Conservation (phyloP, 2,329 filamentous ascomycete species). For the Anisogramma anomala region DNA sequence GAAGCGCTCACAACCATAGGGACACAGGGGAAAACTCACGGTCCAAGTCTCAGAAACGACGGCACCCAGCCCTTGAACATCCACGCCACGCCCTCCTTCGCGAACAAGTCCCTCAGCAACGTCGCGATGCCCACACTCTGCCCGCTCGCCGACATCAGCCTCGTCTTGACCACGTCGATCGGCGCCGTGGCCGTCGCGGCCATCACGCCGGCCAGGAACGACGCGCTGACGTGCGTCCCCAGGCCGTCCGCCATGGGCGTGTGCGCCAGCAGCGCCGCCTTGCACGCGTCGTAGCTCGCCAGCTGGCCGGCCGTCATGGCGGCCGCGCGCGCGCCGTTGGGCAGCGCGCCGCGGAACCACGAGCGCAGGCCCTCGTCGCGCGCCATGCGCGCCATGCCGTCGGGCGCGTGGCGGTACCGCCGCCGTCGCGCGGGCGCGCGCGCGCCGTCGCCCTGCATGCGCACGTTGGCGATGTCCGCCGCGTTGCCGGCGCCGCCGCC, state of each 20-base stretch:
- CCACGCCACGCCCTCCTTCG: conserved; percentile 63
- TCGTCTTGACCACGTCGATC: conserved; percentile 81
- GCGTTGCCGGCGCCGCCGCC: conserved; percentile 89
- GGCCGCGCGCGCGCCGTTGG: conserved; percentile 70
- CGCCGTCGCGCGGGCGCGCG: conserved; percentile 62
- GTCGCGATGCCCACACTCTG: conserved; percentile 39
- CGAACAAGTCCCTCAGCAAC: conserved; percentile 56
- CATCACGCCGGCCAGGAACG: conserved; percentile 67
- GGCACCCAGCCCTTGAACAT: conserved; percentile 87
- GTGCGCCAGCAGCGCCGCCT: conserved; percentile 53
- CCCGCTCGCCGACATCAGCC: conserved; percentile 61
- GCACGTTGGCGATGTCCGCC: conserved; percentile 91
- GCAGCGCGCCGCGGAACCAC: conserved; percentile 76
- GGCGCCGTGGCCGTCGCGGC: conserved; percentile 78
- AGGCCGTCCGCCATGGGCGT: conserved; percentile 59
- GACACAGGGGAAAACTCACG: conserved; percentile 32
- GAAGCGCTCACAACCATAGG: background rate
- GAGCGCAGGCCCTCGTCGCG: conserved; percentile 65
- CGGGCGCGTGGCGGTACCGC: conserved; percentile 80
- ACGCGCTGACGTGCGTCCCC: conserved; percentile 68
- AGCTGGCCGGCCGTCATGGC: conserved; percentile 81
- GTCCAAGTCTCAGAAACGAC: conserved; percentile 54
- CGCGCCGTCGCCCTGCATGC: conserved; percentile 89
- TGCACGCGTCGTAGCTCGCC: conserved; percentile 76
- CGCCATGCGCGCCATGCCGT: conserved; percentile 80